A percentile compares a stretch with the other conserved stretches of the same genome.
Conservation (phyloP, 2,329 filamentous ascomycete genomes). For the Talaromyces sp. region DNA sequence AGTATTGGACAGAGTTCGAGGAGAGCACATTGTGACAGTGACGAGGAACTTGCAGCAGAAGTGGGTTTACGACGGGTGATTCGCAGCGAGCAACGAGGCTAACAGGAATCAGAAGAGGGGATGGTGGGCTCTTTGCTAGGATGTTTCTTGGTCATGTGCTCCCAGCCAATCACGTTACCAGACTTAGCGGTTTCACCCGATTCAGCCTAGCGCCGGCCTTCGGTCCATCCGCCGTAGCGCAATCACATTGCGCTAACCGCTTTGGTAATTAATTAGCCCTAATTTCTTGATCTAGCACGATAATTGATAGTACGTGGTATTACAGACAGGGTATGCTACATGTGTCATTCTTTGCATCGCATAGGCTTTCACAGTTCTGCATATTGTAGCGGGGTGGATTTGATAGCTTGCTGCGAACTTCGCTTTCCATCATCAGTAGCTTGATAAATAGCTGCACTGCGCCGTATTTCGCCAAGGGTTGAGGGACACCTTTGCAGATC, state of each 20-base stretch:
- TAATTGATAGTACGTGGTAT: not conserved
- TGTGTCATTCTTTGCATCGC: not conserved
- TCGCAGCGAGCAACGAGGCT: slow-evolving; percentile 7
- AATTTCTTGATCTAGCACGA: not conserved
- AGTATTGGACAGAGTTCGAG: not conserved
- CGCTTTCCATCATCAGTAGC: not conserved
- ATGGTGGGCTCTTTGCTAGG: not conserved
- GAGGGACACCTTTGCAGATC: not conserved
- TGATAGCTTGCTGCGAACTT: not conserved
- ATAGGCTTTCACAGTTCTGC: not conserved
- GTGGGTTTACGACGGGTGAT: slow-evolving; percentile 9
- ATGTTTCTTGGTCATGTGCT: not conserved
- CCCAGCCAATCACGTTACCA: not conserved
- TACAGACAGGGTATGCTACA: not conserved
- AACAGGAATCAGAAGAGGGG: not conserved
- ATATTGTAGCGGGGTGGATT: slow-evolving; percentile 1
- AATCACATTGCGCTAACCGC: not conserved
- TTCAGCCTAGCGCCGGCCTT: not conserved
- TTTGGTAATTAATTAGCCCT: slow-evolving; percentile 4
- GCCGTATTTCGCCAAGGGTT: slow-evolving; percentile 2
- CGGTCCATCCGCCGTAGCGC: not conserved
- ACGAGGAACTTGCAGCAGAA: slow-evolving; percentile 7
- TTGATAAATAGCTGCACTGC: not conserved
- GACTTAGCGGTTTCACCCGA: not conserved
- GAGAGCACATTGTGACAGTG: slow-evolving; percentile 12